Percentiles rank a stretch among this genome's conserved stretches.
phyloP scores from a whole-genome alignment of 441 rosid genomes.

The Capsella rubella region DNA sequence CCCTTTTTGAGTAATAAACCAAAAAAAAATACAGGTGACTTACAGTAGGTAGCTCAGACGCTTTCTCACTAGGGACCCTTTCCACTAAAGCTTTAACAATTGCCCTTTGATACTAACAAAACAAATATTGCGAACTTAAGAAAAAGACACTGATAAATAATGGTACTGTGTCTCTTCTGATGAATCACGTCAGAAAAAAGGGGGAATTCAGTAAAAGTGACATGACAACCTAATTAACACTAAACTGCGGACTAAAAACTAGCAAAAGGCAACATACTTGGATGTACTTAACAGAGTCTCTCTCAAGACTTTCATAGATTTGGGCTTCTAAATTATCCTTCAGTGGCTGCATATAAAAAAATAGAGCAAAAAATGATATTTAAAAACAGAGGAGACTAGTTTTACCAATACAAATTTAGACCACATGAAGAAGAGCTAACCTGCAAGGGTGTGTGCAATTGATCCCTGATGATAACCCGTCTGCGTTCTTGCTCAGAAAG shows the following conservation, averaged over 20 bases:
- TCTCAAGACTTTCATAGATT: slow-evolving; percentile 81
- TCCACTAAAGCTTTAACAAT: slow-evolving; percentile 77
- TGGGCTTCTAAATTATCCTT: slow-evolving; percentile 89
- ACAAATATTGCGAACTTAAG: slow-evolving; percentile 34
- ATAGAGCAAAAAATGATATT: neutral
- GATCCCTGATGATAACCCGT: slow-evolving; percentile 76
- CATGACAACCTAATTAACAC: neutral
- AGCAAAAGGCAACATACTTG: slow-evolving; percentile 56
- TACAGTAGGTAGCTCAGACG: slow-evolving; percentile 63
- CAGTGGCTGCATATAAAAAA: slow-evolving; percentile 65
- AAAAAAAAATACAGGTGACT: slow-evolving; percentile 27
- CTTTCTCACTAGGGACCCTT: slow-evolving; percentile 67
- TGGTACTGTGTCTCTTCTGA: neutral
- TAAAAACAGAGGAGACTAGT: slow-evolving; percentile 8
- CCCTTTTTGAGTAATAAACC: neutral
- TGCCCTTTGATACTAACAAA: slow-evolving; percentile 79
- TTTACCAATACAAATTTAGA: slow-evolving; percentile 18
- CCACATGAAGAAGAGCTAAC: slow-evolving; percentile 52
- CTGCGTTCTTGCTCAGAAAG: slow-evolving; percentile 76
- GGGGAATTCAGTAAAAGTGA: neutral
- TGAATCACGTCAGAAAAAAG: neutral
- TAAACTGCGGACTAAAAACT: neutral
- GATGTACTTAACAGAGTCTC: slow-evolving; percentile 71
- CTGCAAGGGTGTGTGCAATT: slow-evolving; percentile 79
- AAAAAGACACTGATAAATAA: slow-evolving; percentile 8